Conservation (phyloP, 148 eudicot genomes). For the Heliosperma pusillum region DNA sequence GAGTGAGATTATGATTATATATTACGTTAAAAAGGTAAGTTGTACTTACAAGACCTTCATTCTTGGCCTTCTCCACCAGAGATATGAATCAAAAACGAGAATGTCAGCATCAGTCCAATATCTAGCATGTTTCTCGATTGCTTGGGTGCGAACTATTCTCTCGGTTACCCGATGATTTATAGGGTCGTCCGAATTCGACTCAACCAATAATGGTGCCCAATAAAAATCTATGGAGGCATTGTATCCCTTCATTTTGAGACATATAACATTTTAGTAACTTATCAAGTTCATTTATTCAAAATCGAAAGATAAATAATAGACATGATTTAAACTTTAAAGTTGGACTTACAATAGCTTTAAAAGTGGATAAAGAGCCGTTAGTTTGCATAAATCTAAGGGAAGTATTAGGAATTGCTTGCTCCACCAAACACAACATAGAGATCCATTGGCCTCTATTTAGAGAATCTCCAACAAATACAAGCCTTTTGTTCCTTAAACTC, state of each 20-base stretch:
- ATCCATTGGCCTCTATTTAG: conserved; percentile 87
- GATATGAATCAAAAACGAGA: conserved; percentile 70
- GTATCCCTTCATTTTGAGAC: conserved; percentile 51
- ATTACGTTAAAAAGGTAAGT: background rate
- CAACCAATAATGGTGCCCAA: conserved; percentile 87
- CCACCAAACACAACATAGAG: conserved; percentile 75
- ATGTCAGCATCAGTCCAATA: conserved; percentile 82
- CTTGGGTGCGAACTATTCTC: conserved; percentile 58
- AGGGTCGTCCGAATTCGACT: conserved; percentile 84
- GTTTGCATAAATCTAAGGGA: conserved; percentile 44
- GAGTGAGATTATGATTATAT: too few relatives aligned
- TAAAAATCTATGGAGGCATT: conserved; percentile 82
- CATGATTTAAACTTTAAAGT: background rate
- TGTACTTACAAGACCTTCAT: conserved; percentile 46
- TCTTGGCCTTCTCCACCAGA: conserved; percentile 79
- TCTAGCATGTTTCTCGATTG: conserved; percentile 80
- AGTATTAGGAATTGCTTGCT: conserved; percentile 40
- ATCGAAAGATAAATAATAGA: background rate
- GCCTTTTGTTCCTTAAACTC: conserved; percentile 69
- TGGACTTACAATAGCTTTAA: conserved; percentile 62
- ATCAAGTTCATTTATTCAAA: background rate
- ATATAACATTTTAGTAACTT: background rate
- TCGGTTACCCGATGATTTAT: conserved; percentile 52
- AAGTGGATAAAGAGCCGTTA: conserved; percentile 53
- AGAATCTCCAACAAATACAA: conserved; percentile 80